Evolutionary conservation across 75 land plant genomes (phyloP).

Genomic region (Picea glauca): DNA sequence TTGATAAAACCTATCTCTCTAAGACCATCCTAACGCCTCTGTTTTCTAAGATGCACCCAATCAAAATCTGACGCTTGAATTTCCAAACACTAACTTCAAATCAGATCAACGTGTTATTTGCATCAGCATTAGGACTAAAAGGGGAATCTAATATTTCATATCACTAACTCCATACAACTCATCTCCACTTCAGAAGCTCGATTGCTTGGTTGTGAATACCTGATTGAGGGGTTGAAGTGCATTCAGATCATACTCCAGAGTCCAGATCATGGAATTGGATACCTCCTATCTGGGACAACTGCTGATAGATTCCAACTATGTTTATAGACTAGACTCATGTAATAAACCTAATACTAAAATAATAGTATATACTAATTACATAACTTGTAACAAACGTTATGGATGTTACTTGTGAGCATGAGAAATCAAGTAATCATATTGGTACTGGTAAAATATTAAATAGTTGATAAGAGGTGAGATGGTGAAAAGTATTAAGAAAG

Average conservation of each 20-base stretch:
- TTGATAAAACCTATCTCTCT: not conserved
- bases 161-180: not conserved
- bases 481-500: no score
- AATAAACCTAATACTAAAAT: no score
- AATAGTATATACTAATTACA: no score
- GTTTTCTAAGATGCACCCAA: not conserved
- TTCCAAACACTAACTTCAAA: not conserved
- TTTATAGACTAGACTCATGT: not conserved
- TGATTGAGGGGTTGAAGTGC: not conserved
- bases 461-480: no score
- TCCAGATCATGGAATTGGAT: not conserved
- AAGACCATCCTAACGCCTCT: not conserved
- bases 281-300: not conserved
- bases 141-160: not conserved
- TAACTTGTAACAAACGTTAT: no score
- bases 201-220: not conserved
- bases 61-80: not conserved
- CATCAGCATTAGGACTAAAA: not conserved
- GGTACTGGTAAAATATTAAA: no score
- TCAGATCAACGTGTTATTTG: not conserved
- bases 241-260: not conserved
- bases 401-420: no score
- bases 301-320: not conserved
- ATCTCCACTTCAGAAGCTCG: not conserved
- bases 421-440: no score